Conservation (phyloP, 2,329 filamentous ascomycete species). For the Aspergillus ochraceus region DNA sequence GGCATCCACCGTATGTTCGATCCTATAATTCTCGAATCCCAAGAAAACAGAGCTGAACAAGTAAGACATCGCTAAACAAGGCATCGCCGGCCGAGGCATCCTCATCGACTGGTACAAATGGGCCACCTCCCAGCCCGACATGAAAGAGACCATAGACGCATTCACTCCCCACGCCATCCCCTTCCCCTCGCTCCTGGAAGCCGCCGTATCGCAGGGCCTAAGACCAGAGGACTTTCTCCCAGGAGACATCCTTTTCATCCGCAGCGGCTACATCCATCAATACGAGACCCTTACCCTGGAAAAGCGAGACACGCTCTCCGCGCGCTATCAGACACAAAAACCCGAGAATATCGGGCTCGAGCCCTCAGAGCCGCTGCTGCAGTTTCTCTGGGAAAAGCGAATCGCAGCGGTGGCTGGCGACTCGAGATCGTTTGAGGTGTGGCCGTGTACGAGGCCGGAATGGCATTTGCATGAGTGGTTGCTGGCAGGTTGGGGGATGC, state of each 20-base stretch:
- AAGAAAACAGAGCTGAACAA: too few species aligned
- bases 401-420: background rate
- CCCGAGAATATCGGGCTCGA: background rate
- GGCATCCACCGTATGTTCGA: background rate
- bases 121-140: background rate
- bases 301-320: background rate
- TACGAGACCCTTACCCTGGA: background rate
- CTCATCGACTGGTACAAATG: background rate
- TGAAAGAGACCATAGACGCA: background rate
- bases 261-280: background rate
- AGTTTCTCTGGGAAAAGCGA: background rate
- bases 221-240: background rate
- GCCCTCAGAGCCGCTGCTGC: background rate
- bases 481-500: background rate
- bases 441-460: background rate
- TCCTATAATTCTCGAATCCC: too few species aligned
- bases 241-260: background rate
- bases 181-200: background rate
- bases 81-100: background rate
- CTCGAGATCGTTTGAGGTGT: background rate
- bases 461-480: background rate
- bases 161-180: background rate
- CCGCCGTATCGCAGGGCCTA: background rate
- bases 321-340: background rate
- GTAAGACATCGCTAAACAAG: background rate